Evolutionary conservation across 352 stramenopile genomes (phyloP).

Genomic region (Peronospora belbahrii): DNA sequence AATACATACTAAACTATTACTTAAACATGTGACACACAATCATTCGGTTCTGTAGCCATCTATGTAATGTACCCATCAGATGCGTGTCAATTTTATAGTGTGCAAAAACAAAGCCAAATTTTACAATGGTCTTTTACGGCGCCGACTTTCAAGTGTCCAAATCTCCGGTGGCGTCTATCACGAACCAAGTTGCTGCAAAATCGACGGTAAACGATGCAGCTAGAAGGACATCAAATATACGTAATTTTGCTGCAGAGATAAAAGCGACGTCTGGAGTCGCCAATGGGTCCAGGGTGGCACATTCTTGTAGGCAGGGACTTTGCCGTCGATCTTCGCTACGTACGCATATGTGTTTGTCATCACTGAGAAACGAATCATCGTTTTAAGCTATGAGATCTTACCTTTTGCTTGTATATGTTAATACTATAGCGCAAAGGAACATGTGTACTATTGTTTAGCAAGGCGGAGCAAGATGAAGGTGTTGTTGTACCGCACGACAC

Average conservation of each 20-base stretch:
- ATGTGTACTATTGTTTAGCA: slow-evolving; percentile 57
- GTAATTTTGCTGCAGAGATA: slow-evolving; percentile 43
- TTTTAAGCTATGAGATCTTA: background rate
- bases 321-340: slow-evolving; percentile 69
- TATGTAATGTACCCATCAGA: background rate
- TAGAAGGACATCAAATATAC: slow-evolving; percentile 46
- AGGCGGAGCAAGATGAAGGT: slow-evolving; percentile 60
- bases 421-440: slow-evolving; percentile 47
- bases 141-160: slow-evolving; percentile 60
- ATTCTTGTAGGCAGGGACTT: slow-evolving; percentile 61
- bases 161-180: slow-evolving; percentile 35
- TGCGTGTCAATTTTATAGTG: slow-evolving; percentile 2
- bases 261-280: slow-evolving; percentile 33
- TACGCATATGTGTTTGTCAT: slow-evolving; percentile 19
- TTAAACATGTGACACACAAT: background rate
- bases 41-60: background rate
- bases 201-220: slow-evolving; percentile 49
- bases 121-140: slow-evolving; percentile 39
- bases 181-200: slow-evolving; percentile 34
- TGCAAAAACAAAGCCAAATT: slow-evolving; percentile 6
- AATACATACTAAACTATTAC: no score
- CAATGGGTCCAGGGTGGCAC: slow-evolving; percentile 58
- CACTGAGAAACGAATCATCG: background rate
- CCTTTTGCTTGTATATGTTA: background rate
- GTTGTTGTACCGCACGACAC: slow-evolving; percentile 62